Base-by-base conservation (phyloP, 148 eudicot species). In the Silene latifolia region DNA sequence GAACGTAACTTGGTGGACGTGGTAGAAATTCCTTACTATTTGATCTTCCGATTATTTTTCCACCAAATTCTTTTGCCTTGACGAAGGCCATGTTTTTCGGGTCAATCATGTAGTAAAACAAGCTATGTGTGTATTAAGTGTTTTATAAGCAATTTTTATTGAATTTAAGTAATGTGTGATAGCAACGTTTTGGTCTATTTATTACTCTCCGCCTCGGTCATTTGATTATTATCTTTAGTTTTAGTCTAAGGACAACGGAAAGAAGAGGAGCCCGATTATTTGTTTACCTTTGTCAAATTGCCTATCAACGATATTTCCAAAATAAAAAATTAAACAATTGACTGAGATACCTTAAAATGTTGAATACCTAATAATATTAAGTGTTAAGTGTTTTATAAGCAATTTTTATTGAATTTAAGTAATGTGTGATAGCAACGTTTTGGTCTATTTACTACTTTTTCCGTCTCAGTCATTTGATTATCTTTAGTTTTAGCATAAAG, bases 51-150 rank as follows among this genome's bases (percentile, higher is more conserved):
- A 39, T 72, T 15, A 72, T 73, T 64, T 35, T 78, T 29, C 73
- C 77, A 27, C 77, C 81, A 58, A 67, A 25, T 61, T 78, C 77
- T 24, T n/a, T 73, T 73, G 69, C 62, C 63, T 79, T 79, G 74
- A 21, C 25, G 32, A 76, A 67, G 51, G 73, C 72, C 72, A 78
- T 72, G 24, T 25, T 18, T 68, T 67, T 12, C 14, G 32, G 71
- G 76, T 77, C 75, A 63, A 71, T 59, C 56, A 29, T 68, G 13
- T 25, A 44, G 5, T 9, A 59, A 23, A 17, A 13, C n/a, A 19
- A 25, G 19, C 68, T 62, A 46, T n/a, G 3, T n/a, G 1, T 17
- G 8, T 35, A 27, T 47, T 4, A 12, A 17, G 21, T 46, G 8
- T 32, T 47, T 63, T 74, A 63, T 63, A 73, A 63, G 69, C 69